Evolutionary conservation across 2,329 filamentous ascomycete genomes (phyloP), one percentile per base, ranked within the genome.

Genomic region (Fusarium dimerum): DNA sequence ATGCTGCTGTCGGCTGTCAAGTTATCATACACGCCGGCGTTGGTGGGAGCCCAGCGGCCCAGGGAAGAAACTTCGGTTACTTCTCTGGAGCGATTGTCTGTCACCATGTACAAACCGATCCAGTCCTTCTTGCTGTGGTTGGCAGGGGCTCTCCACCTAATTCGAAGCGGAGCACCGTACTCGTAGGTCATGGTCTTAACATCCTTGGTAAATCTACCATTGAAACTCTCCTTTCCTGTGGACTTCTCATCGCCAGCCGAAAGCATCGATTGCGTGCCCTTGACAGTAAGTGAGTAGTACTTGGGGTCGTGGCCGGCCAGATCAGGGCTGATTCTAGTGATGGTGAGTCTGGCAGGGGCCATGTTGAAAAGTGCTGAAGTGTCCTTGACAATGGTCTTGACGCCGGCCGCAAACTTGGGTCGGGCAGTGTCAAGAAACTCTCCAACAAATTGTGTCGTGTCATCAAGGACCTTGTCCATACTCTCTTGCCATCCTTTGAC

Each of bases 21-120:
- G 13, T 86, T 85, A 66, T 96, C 91, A 67, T 90, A 97, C 50
- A 84, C 80, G 17, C 88, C 88, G 4, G 83, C 78, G 55, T 87
- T 90, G 0, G 89, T 92, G 1, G 92, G 89, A 34, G 91, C 79
- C 94, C 94, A 99, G 51, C 94, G 86, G 38, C 93, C 92, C 50
- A 93, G 85, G 2, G 91, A 95, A 5, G 90, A 85, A 10, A 97
- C 84, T 47, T 90, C 86, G 2, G 94, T 96, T 13, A 87, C 77
- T 39, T 96, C 90, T 40, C 93, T 85, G 8, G 90, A 94, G 7
- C 86, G 83, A 67, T 97, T 99, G 72, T 97, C 93, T 3, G 91
- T 92, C 3, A 99, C 91, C 83, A 92, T 92, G 76, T 97, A 99
- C 6, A 99, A 79, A 5, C 93, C 93, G 48, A 99, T 86, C 94